phyloP scores from a whole-genome alignment of 2,329 filamentous ascomycete genomes.

The Aotearoamyces nothofagi region DNA sequence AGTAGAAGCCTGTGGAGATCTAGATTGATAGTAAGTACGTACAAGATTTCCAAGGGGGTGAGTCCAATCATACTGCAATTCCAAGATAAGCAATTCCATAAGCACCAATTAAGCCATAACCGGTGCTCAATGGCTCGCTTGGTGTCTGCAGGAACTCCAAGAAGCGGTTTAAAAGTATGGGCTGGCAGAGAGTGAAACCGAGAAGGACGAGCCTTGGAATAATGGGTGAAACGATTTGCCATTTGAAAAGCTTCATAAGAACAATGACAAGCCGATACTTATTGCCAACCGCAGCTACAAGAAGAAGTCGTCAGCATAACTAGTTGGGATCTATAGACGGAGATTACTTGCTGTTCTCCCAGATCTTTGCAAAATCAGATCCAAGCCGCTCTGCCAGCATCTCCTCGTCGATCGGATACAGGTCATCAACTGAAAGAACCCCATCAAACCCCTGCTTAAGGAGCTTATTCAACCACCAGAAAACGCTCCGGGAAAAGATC shows the following conservation, averaged over 20 bases:
- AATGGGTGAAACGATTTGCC: constrained; percentile 19
- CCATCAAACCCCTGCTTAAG: constrained; percentile 14
- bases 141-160: constrained; percentile 19
- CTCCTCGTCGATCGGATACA: constrained; percentile 17
- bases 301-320: constrained; percentile 1
- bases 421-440: constrained; percentile 12
- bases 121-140: constrained; percentile 13
- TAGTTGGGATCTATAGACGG: too few relatives aligned
- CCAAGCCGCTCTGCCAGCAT: constrained; percentile 9
- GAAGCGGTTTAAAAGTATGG: constrained; percentile 25
- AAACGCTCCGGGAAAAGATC: constrained; percentile 20
- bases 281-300: not conserved
- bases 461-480: constrained; percentile 23
- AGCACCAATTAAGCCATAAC: constrained; percentile 26
- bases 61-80: constrained; percentile 26
- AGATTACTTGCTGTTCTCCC: too few relatives aligned
- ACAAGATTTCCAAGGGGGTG: too few relatives aligned
- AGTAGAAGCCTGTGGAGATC: constrained; percentile 19
- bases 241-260: constrained; percentile 15
- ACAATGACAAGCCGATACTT: constrained; percentile 3
- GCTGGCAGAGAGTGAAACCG: constrained; percentile 28
- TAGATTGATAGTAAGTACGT: constrained; percentile 11
- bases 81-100: constrained; percentile 26
- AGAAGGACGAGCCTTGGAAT: constrained; percentile 23
- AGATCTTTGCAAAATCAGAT: constrained; percentile 13